These are phyloP conservation scores for Juncus effusus DNA, from an alignment of 176 grass and related monocot genomes.

Conservation along the genomic window DNA sequence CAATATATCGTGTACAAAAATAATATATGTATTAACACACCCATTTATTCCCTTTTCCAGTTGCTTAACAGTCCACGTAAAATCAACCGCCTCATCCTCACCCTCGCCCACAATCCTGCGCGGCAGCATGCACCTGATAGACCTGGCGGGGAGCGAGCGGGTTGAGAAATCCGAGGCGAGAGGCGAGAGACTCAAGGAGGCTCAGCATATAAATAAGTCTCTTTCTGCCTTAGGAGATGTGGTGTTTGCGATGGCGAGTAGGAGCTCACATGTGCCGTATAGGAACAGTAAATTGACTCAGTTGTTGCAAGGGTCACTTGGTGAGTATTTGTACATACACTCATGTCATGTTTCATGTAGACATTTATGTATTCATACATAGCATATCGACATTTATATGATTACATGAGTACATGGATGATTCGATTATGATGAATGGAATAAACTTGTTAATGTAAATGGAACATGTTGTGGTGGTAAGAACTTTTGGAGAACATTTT, in stretches of 20 bases:
- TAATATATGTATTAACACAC: too few species aligned
- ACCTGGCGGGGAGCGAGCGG: constrained; percentile 83
- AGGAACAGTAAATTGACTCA: constrained; percentile 94
- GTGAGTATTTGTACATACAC: constrained; percentile 31
- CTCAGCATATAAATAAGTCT: constrained; percentile 83
- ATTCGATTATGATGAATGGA: too few species aligned
- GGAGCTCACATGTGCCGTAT: constrained; percentile 66
- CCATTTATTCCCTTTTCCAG: constrained; percentile 24
- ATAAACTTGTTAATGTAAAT: too few species aligned
- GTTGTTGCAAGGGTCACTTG: constrained; percentile 69
- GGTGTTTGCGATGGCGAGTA: constrained; percentile 68
- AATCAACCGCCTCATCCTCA: constrained; percentile 57
- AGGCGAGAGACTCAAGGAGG: constrained; percentile 74
- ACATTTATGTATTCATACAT: too few species aligned
- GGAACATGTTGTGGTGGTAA: too few species aligned
- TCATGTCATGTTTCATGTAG: background rate
- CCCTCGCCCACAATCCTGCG: constrained; percentile 46
- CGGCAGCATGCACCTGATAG: constrained; percentile 66
- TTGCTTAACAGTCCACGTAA: constrained; percentile 63
- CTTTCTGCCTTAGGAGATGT: constrained; percentile 89
- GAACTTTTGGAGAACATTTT: too few species aligned
- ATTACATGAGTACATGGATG: too few species aligned
- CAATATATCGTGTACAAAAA: too few species aligned
- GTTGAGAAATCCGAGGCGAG: constrained; percentile 66
- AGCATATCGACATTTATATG: too few species aligned